phyloP scores from a whole-genome alignment of 306 rosid species.

The Coriaria nepalensis region DNA sequence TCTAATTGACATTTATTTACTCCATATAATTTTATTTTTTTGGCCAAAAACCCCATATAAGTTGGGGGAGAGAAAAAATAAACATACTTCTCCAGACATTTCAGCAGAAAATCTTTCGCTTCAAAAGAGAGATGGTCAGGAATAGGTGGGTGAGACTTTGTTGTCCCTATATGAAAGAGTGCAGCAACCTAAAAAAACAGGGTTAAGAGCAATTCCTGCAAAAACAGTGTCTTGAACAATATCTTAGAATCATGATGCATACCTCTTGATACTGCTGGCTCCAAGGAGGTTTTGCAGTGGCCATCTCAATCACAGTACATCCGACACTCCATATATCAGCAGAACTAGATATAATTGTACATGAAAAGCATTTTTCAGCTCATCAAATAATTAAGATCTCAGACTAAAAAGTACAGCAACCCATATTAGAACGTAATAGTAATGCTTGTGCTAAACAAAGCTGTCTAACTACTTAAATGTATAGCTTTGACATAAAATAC shows the following conservation, averaged over 20 bases:
- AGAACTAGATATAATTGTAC: constrained; percentile 44
- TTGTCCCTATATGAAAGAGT: constrained; percentile 90
- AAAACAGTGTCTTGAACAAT: constrained; percentile 10
- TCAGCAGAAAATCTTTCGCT: constrained; percentile 84
- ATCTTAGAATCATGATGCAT: constrained; percentile 9
- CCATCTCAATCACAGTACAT: constrained; percentile 98
- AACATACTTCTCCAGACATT: constrained; percentile 84
- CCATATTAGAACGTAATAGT: too few relatives aligned
- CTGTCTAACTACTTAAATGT: too few relatives aligned
- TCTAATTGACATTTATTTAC: constrained; percentile 4
- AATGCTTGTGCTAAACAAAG: too few relatives aligned
- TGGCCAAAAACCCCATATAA: constrained; percentile 6
- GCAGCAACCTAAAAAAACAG: constrained; percentile 75
- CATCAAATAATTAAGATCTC: constrained; percentile 1
- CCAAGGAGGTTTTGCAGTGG: constrained; percentile 99
- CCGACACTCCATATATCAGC: constrained; percentile 99
- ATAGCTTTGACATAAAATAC: too few relatives aligned
- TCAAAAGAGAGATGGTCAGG: constrained; percentile 83
- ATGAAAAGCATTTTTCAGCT: constrained; percentile 12
- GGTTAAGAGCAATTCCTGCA: constrained; percentile 19
- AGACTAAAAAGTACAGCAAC: too few relatives aligned
- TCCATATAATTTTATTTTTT: too few relatives aligned
- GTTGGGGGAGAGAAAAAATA: constrained; percentile 14
- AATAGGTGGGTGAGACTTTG: constrained; percentile 97
- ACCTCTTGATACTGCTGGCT: constrained; percentile 99